These are phyloP conservation scores for Coprinopsis marcescibilis DNA, from an alignment of 768 basidiomycete species.

Conservation along the genomic window DNA sequence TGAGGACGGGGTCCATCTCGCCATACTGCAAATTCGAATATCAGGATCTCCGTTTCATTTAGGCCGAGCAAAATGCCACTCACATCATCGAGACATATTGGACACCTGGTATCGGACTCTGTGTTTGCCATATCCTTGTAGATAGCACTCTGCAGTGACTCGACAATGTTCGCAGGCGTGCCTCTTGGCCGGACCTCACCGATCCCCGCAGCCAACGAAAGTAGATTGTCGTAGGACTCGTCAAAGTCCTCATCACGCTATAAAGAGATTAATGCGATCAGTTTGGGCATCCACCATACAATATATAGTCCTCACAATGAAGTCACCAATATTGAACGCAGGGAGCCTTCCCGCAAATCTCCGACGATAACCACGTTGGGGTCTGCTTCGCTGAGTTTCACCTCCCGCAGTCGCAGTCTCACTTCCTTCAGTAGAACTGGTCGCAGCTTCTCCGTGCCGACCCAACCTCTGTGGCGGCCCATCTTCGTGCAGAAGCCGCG, in stretches of 20 bases:
- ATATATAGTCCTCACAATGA: conserved; percentile 24
- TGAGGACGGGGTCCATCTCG: conserved; percentile 55
- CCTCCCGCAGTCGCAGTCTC: no score
- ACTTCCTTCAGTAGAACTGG: no score
- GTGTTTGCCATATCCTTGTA: conserved; percentile 14
- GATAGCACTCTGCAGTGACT: conserved; percentile 30
- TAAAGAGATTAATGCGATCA: not conserved
- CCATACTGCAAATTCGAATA: conserved; percentile 45
- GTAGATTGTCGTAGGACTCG: conserved; percentile 63
- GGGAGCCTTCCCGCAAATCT: not conserved
- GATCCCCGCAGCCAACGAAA: conserved; percentile 51
- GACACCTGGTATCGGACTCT: conserved; percentile 57
- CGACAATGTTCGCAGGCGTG: conserved; percentile 57
- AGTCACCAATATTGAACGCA: conserved; percentile 32
- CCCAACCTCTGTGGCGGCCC: no score
- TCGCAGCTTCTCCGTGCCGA: no score
- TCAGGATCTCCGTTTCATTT: conserved; percentile 9
- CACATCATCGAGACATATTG: conserved; percentile 83
- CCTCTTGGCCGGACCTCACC: conserved; percentile 66
- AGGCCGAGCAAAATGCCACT: conserved; percentile 21
- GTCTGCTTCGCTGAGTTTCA: no score
- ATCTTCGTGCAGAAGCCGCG: no score
- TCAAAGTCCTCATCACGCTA: conserved; percentile 77
- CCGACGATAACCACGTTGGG: no score
- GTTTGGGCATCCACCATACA: not conserved